A percentile compares a stretch with the other conserved stretches of the same genome.
These are phyloP conservation scores for Colletotrichum camelliae DNA, from an alignment of 2,329 filamentous ascomycete genomes.

Conservation along the genomic window DNA sequence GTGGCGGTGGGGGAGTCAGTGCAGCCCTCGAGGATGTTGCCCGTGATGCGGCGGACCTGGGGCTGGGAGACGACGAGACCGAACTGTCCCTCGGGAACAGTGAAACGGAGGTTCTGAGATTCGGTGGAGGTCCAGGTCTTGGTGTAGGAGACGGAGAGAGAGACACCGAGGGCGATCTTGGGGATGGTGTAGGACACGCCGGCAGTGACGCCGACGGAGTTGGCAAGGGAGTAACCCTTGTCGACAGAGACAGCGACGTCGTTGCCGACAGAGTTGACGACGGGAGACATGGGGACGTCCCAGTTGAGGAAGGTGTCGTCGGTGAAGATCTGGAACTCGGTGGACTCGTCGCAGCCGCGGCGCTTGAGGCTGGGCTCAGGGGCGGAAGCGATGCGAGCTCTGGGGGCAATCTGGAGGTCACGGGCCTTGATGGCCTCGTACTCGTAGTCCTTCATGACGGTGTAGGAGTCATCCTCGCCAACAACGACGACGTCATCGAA, in stretches of 20 bases:
- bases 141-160: conserved; percentile 26
- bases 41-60: conserved; percentile 35
- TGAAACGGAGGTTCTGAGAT: conserved; percentile 33
- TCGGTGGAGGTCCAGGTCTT: conserved; percentile 36
- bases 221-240: conserved; percentile 37
- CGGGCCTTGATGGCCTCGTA: conserved; percentile 25
- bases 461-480: conserved; percentile 26
- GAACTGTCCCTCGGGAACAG: conserved; percentile 39
- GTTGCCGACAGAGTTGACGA: conserved; percentile 33
- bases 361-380: background rate
- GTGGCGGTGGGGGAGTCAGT: conserved; percentile 32
- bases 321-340: conserved; percentile 28
- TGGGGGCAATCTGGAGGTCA: conserved; percentile 5
- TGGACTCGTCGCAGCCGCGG: conserved; percentile 24
- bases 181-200: conserved; percentile 25
- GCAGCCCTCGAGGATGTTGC: conserved; percentile 37
- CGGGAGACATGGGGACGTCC: conserved; percentile 41
- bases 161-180: conserved; percentile 27
- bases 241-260: conserved; percentile 33
- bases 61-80: conserved; percentile 44
- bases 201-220: conserved; percentile 32
- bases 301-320: conserved; percentile 39
- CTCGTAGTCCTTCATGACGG: conserved; percentile 29
- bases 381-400: background rate
- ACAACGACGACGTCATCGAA: conserved; percentile 31